These are phyloP conservation scores for Ganoderma sp. DNA, from an alignment of 1,284 basidiomycete genomes.

Conservation along the genomic window DNA sequence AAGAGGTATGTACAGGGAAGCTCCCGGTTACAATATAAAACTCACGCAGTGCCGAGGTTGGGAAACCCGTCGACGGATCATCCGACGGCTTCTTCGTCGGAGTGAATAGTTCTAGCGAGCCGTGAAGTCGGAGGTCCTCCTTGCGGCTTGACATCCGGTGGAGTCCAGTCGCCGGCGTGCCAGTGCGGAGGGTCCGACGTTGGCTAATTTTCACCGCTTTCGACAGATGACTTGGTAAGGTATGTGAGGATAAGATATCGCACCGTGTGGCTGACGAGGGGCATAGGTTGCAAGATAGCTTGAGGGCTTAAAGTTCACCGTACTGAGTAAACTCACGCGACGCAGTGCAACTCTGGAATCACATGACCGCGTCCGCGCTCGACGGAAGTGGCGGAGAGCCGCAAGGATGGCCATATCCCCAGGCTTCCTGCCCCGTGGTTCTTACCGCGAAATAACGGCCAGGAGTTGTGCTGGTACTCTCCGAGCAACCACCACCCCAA, in stretches of 20 bases:
- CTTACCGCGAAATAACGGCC: neutral
- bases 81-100: neutral
- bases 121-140: neutral
- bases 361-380: conserved; percentile 1
- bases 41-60: neutral
- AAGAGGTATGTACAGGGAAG: too few relatives aligned
- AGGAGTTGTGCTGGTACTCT: neutral
- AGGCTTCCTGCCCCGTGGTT: neutral
- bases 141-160: too few relatives aligned
- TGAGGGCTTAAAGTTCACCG: too few relatives aligned
- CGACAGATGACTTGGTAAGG: neutral
- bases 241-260: neutral
- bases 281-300: neutral
- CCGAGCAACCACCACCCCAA: neutral
- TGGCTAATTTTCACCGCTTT: neutral
- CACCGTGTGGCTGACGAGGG: neutral
- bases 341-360: neutral
- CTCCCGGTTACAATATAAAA: neutral
- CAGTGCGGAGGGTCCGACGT: too few relatives aligned
- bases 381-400: conserved; percentile 4
- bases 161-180: too few relatives aligned
- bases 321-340: too few relatives aligned
- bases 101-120: neutral
- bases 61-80: neutral
- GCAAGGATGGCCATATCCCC: neutral